Conservation (phyloP, 116 monocot genomes). For the Papilionanthe hybrid region DNA sequence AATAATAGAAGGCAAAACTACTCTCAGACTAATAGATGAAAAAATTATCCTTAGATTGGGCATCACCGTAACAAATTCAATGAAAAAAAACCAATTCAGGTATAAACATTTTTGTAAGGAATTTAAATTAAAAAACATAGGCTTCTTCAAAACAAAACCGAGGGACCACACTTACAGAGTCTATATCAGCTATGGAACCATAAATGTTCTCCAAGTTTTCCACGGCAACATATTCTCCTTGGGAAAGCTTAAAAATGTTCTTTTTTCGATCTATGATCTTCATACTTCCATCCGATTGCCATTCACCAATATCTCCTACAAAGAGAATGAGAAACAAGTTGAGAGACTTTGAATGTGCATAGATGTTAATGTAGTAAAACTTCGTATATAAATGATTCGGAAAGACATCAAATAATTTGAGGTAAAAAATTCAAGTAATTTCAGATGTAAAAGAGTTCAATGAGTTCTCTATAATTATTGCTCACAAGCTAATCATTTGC, state of each 20-base stretch:
- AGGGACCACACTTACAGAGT: constrained; percentile 38
- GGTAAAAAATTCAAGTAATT: background rate
- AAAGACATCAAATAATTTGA: background rate
- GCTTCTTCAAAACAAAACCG: background rate
- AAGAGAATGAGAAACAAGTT: constrained; percentile 2
- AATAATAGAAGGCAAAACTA: no score
- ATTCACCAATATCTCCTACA: constrained; percentile 86
- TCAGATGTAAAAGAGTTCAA: background rate
- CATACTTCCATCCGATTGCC: constrained; percentile 83
- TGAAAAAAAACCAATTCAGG: no score
- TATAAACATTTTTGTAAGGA: no score
- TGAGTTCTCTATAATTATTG: background rate
- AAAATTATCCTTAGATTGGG: no score
- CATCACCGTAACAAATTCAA: no score
- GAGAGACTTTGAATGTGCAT: background rate
- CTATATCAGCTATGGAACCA: constrained; percentile 48
- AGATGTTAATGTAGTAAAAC: background rate
- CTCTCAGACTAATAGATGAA: no score
- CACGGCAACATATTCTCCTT: constrained; percentile 97
- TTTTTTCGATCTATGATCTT: constrained; percentile 93
- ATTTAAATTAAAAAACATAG: background rate
- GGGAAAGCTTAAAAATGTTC: constrained; percentile 97
- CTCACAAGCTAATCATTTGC: background rate
- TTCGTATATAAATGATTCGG: background rate
- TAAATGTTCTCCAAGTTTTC: constrained; percentile 93